Evolutionary conservation across 1,284 basidiomycete genomes (phyloP).

Genomic region (Cryptococcus hybrid): DNA sequence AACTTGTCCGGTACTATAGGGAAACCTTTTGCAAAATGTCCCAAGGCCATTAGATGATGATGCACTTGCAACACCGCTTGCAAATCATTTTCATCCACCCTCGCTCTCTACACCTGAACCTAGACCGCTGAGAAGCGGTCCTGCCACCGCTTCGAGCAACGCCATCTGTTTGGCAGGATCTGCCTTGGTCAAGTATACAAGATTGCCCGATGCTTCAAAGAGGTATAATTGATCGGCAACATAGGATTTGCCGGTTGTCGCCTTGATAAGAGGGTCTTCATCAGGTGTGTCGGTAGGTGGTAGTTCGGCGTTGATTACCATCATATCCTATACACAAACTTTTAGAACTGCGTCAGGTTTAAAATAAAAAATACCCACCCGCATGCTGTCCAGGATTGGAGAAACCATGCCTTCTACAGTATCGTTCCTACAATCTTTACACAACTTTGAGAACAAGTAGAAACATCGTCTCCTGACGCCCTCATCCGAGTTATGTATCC

Average conservation of each 20-base stretch:
- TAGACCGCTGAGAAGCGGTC: constrained; percentile 77
- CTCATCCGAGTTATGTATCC: constrained; percentile 76
- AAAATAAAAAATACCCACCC: constrained; percentile 40
- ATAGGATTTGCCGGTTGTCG: constrained; percentile 60
- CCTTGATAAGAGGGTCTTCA: constrained; percentile 64
- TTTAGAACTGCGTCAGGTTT: neutral
- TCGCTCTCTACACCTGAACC: constrained; percentile 61
- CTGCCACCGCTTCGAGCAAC: constrained; percentile 72
- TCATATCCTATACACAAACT: constrained; percentile 48
- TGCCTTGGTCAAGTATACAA: constrained; percentile 68
- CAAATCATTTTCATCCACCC: constrained; percentile 45
- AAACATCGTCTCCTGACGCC: constrained; percentile 76
- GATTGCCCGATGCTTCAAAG: constrained; percentile 86
- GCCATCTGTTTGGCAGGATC: constrained; percentile 68
- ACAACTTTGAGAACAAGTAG: constrained; percentile 92
- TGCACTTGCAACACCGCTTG: constrained; percentile 84
- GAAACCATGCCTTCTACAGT: constrained; percentile 71
- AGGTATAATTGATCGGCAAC: constrained; percentile 95
- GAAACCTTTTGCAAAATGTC: constrained; percentile 95
- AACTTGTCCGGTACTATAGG: constrained; percentile 75
- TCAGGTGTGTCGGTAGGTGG: constrained; percentile 53
- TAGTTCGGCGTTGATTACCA: constrained; percentile 53
- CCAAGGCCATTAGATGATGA: constrained; percentile 91
- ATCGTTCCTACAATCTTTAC: constrained; percentile 78
- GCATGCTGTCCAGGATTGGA: constrained; percentile 70